phyloP scores from a whole-genome alignment of 192 early-diverging fungal species.

The Dissophora ornata region DNA sequence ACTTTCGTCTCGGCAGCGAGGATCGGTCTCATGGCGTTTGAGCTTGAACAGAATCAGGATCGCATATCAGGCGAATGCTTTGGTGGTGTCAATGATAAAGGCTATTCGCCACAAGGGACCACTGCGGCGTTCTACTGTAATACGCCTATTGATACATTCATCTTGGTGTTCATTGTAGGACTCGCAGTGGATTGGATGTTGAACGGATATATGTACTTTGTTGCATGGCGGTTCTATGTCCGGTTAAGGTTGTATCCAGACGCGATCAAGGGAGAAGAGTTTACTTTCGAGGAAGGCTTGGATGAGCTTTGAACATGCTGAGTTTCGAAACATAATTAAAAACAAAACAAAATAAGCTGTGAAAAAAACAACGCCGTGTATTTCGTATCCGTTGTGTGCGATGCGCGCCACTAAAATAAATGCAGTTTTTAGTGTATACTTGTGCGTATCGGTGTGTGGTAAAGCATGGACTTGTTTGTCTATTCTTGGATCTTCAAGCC shows the following conservation, averaged over 20 bases:
- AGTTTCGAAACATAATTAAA: too few relatives aligned
- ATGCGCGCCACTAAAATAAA: too few relatives aligned
- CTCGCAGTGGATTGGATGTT: conserved; percentile 17
- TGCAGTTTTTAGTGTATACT: too few relatives aligned
- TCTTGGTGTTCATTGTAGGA: conserved; percentile 9
- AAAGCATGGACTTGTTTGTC: too few relatives aligned
- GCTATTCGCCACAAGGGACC: neutral
- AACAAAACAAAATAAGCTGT: neutral
- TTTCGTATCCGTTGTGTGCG: too few relatives aligned
- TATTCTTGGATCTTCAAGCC: conserved; percentile 7
- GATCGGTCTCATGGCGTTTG: conserved; percentile 26
- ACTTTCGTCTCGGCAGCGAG: conserved; percentile 17
- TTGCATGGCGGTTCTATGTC: conserved; percentile 27
- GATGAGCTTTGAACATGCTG: conserved; percentile 15
- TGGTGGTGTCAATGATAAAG: neutral
- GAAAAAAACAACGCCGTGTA: too few relatives aligned
- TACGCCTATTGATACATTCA: conserved; percentile 13
- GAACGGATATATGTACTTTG: conserved; percentile 37
- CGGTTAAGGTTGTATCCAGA: conserved; percentile 21
- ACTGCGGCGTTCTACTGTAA: conserved; percentile 3
- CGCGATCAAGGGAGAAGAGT: conserved; percentile 3
- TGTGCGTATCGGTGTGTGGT: too few relatives aligned
- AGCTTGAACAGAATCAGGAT: conserved; percentile 10
- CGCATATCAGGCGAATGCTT: conserved; percentile 9
- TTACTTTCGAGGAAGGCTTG: conserved; percentile 10